phyloP scores from a whole-genome alignment of 2,329 filamentous ascomycete species.

The Penicillium sclerotiorum region DNA sequence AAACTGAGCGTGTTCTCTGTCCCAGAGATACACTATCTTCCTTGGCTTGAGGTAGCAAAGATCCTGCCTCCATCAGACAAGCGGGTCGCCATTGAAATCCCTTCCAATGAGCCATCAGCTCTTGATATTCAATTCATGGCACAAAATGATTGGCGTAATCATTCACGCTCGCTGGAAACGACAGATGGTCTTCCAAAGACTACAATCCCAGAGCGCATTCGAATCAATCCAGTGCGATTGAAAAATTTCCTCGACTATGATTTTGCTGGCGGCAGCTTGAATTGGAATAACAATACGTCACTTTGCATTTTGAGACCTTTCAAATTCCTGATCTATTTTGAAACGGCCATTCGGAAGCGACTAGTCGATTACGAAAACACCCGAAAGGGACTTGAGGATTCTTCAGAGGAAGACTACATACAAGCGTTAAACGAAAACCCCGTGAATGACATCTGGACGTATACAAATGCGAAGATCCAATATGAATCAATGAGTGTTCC shows the following conservation, averaged over 20 bases:
- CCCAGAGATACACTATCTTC: too few species aligned
- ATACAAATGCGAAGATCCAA: not conserved
- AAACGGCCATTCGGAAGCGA: not conserved
- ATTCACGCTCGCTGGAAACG: not conserved
- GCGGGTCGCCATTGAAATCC: not conserved
- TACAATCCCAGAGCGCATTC: not conserved
- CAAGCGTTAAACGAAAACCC: too few species aligned
- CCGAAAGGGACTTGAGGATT: not conserved
- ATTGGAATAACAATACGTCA: not conserved
- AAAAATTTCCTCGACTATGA: not conserved
- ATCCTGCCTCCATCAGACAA: too few species aligned
- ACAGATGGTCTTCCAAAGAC: not conserved
- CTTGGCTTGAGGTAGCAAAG: too few species aligned
- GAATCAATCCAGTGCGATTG: not conserved
- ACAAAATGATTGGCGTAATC: not conserved
- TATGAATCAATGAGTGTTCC: not conserved
- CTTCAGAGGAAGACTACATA: not conserved
- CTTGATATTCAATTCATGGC: not conserved
- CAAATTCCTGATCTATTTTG: not conserved
- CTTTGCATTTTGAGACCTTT: not conserved
- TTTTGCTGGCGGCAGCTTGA: not conserved
- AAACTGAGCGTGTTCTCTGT: too few species aligned
- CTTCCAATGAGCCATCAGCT: not conserved
- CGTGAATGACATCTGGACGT: not conserved
- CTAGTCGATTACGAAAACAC: not conserved